Evolutionary conservation across 768 basidiomycete species (phyloP).

Genomic region (Amanita inopinata): DNA sequence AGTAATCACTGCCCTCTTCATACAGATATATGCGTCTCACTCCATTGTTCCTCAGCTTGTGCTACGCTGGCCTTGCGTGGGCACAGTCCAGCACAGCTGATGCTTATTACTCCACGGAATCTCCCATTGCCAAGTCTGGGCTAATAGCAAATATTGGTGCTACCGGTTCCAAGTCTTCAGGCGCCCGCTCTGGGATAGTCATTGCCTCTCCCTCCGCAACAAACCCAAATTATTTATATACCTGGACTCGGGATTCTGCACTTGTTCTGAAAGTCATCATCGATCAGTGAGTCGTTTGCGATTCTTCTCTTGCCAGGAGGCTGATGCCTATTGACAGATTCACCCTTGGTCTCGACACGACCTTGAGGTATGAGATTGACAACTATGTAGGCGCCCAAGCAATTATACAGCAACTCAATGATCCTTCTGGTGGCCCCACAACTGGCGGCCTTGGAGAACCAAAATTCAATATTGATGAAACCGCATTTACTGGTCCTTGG

Average conservation of each 20-base stretch:
- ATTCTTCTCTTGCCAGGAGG: neutral
- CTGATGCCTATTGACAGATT: slow-evolving; percentile 16
- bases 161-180: slow-evolving; percentile 32
- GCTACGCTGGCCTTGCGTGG: slow-evolving; percentile 2
- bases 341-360: slow-evolving; percentile 39
- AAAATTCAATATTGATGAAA: slow-evolving; percentile 57
- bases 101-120: slow-evolving; percentile 7
- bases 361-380: slow-evolving; percentile 41
- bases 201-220: slow-evolving; percentile 37
- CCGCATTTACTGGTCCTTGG: slow-evolving; percentile 47
- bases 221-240: slow-evolving; percentile 49
- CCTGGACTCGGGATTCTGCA: slow-evolving; percentile 64
- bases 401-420: slow-evolving; percentile 49
- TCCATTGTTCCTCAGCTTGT: neutral
- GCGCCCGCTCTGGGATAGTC: slow-evolving; percentile 38
- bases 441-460: slow-evolving; percentile 68
- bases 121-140: slow-evolving; percentile 26
- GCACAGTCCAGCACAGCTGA: slow-evolving; percentile 1
- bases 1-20: neutral
- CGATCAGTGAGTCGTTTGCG: slow-evolving; percentile 27
- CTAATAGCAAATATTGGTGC: slow-evolving; percentile 55
- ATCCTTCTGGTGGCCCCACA: slow-evolving; percentile 52
- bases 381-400: slow-evolving; percentile 42
- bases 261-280: slow-evolving; percentile 46
- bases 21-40: neutral